Conservation (phyloP, 108 stramenopile genomes). For the Seminavis robusta region DNA sequence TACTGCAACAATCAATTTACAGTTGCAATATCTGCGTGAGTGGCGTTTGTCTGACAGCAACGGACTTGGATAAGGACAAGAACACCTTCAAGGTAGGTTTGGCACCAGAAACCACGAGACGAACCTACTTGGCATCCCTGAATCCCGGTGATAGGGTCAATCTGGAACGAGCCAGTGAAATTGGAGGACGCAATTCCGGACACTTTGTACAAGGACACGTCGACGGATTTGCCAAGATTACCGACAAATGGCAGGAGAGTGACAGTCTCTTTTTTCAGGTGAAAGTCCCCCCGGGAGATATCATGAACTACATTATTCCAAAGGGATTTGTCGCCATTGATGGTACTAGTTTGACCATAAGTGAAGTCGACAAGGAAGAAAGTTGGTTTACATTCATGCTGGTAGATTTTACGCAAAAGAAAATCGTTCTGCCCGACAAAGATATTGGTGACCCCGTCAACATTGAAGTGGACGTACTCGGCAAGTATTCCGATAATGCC, state of each 20-base stretch:
- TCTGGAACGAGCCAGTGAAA: conserved; percentile 90
- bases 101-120: conserved; percentile 91
- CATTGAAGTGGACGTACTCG: conserved; percentile 95
- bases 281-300: conserved; percentile 48
- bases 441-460: conserved; percentile 78
- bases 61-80: conserved; percentile 52
- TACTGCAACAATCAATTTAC: no score
- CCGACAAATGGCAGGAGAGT: conserved; percentile 75
- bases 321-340: conserved; percentile 99
- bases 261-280: conserved; percentile 92
- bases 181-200: conserved; percentile 92
- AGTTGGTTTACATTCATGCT: conserved; percentile 98
- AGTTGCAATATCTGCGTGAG: conserved; percentile 94
- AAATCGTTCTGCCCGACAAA: conserved; percentile 84
- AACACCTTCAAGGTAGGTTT: conserved; percentile 82
- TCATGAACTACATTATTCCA: conserved; percentile 90
- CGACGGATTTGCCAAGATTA: conserved; percentile 84
- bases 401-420: conserved; percentile 96
- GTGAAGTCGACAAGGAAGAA: conserved; percentile 55
- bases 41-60: conserved; percentile 97
- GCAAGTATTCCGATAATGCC: conserved; percentile 88
- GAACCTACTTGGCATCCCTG: conserved; percentile 74
- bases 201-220: conserved; percentile 99
- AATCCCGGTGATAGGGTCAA: conserved; percentile 74
- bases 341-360: conserved; percentile 94